These are phyloP conservation scores for Phaeosphaeria sp. DNA, from an alignment of 2,329 filamentous ascomycete genomes.

Conservation along the genomic window DNA sequence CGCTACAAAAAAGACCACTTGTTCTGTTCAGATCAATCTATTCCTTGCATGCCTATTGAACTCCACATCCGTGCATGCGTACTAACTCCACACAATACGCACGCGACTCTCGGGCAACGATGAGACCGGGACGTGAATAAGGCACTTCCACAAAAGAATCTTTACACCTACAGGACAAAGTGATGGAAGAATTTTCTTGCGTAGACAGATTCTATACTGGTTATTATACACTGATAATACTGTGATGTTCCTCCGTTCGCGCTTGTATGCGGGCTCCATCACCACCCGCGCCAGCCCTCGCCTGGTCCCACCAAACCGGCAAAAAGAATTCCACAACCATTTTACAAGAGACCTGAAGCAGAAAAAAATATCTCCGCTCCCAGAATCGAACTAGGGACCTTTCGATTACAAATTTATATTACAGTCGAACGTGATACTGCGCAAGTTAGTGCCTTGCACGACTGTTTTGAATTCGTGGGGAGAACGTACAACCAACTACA, in stretches of 20 bases:
- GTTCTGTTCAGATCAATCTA: background rate
- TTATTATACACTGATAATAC: too few species aligned
- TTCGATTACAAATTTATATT: constrained; percentile 43
- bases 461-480: too few species aligned
- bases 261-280: too few species aligned
- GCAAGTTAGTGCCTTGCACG: background rate
- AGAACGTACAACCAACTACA: constrained; percentile 45
- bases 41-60: background rate
- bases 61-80: background rate
- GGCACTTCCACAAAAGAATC: background rate
- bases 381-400: constrained; percentile 42
- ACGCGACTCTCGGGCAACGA: too few species aligned
- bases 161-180: too few species aligned
- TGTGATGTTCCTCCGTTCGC: too few species aligned
- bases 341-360: too few species aligned
- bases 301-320: background rate
- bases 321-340: background rate
- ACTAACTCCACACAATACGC: background rate
- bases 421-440: constrained; percentile 44
- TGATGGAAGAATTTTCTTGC: too few species aligned
- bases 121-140: too few species aligned
- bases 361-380: constrained; percentile 41
- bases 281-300: too few species aligned
- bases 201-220: too few species aligned
- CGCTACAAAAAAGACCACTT: background rate